Evolutionary conservation across 1,139 yeast genomes (phyloP), one percentile per base, ranked within the genome.

Genomic region (Hemisphaericaspora subhashii): DNA sequence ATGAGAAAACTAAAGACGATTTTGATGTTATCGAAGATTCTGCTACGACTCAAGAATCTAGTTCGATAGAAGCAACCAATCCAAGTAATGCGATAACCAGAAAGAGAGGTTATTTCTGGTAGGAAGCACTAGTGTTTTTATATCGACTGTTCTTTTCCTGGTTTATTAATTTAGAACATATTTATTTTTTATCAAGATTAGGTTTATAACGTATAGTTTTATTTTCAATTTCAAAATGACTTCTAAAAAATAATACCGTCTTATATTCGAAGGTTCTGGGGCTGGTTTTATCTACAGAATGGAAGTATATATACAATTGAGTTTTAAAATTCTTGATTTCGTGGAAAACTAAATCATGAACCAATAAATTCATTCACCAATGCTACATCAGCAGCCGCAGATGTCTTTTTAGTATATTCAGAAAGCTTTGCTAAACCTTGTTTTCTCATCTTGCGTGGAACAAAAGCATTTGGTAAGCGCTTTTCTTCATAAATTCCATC

Each of bases 401-500:
- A 61, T 23, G 53, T 56, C 33, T 51, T 48, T 23, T 57, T 55
- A 24, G 47, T 53, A 39, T 57, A 44, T 48, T 57, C 31, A 47
- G 54, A 58, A 62, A 75, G 51, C 51, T 60, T 55, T 62, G 70
- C 41, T 51, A 57, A 66, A 68, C 72, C 64, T 55, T 59, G 43
- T 65, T 68, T 56, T 65, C 64, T 71, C 39, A 72, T 54, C 33
- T 62, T 66, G 47, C 70, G 73, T 32, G 92, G 79, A 28, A 88
- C 74, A 57, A 84, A 89, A 18, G 85, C 83, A 57, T 81, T 74
- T 7, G 95, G 84, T 45, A 80, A 79, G 37, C 74, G 79, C 44
- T 85, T 81, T 36, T 83, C 85, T 33, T 86, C 84, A 47, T 85
- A 75, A 43, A 84, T 74, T 29, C 97, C 97, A 37, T 77, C 89